Base-by-base conservation (phyloP, 2,329 filamentous ascomycete genomes). In the Fusarium sp. region DNA sequence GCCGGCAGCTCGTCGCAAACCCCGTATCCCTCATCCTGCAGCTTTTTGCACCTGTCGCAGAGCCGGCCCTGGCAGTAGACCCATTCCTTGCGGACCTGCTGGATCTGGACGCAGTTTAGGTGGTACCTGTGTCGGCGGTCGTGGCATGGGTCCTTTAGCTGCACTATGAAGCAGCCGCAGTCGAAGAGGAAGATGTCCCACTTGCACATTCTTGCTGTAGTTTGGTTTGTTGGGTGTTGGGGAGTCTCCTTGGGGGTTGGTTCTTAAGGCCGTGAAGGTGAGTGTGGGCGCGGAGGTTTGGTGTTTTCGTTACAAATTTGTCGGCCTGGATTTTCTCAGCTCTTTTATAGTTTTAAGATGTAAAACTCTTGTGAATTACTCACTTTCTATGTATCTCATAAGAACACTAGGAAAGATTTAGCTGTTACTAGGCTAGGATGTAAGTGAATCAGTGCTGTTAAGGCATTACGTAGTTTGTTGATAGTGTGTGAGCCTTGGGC, bases 51-150 rank as follows among this genome's bases (percentile, higher is more conserved):
- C 1, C 16, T 24, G 4, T 56, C 24, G 20, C 72, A 74, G n/a
- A 64, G 50, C 20, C 38, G 47, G 6, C 63, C 56, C n/a, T 75
- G 72, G 13, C 18, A 20, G 18, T 73, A 63, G 9, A 70, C 42
- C 72, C 72, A 74, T 57, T 63, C 62, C 40, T 70, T 50, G 8
- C 63, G 60, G 35, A 75, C 50, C 20, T 75, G 69, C 18, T 74
- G 72, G 10, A 64, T 42, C 38, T 64, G 64, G 6, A 62, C 54
- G 47, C 72, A 74, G 50, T 73, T 35, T 27, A 59, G 61, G 13
- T 56, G 62, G 20, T 56, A 52, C 60, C 70, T 52, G 10, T 50
- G 47, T 7, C 72, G 72, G 4, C 62, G 69, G 16, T 35, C 31
- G 31, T 75, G 73, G 34, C 73, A 75, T 5, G 45, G 37, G 22